phyloP scores from a whole-genome alignment of 148 eudicot genomes.

The Fallopia convolvulus region DNA sequence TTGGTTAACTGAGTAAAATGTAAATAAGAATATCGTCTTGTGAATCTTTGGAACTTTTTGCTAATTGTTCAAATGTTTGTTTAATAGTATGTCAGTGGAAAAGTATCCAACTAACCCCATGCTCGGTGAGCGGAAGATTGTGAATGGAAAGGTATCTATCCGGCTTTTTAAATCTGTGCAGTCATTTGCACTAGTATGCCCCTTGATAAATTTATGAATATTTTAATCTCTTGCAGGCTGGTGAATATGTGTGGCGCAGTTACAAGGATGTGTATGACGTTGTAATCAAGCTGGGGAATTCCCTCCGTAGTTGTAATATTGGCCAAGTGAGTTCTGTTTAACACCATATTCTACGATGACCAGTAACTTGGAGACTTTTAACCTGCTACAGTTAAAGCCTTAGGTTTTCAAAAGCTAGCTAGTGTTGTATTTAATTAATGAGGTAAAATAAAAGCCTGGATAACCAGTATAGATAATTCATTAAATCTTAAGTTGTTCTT shows the following conservation, averaged over 20 bases:
- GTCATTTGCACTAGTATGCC: not conserved
- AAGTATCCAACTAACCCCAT: slow-evolving; percentile 52
- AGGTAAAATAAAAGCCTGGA: not conserved
- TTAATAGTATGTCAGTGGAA: slow-evolving; percentile 53
- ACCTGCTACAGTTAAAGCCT: not conserved
- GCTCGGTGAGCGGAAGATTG: slow-evolving; percentile 64
- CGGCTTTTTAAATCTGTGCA: not conserved
- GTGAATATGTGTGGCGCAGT: slow-evolving; percentile 70
- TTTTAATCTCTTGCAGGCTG: slow-evolving; percentile 44
- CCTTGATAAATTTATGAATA: not conserved
- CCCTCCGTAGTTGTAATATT: slow-evolving; percentile 79
- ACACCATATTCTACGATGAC: not conserved
- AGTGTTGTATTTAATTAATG: not conserved
- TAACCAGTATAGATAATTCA: not conserved
- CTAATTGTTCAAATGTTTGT: not conserved
- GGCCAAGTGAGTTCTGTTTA: slow-evolving; percentile 44
- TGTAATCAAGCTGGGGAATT: slow-evolving; percentile 74
- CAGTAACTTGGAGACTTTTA: not conserved
- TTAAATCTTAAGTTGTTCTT: not conserved
- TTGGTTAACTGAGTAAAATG: not conserved
- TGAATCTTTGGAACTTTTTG: not conserved
- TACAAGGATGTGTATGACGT: slow-evolving; percentile 79
- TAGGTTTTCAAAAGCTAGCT: not conserved
- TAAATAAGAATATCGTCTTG: not conserved
- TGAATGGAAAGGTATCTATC: slow-evolving; percentile 71